A percentile compares a stretch with the other conserved stretches of the same genome.
phyloP scores from a whole-genome alignment of 768 basidiomycete species.

The Sutorius australiensis region DNA sequence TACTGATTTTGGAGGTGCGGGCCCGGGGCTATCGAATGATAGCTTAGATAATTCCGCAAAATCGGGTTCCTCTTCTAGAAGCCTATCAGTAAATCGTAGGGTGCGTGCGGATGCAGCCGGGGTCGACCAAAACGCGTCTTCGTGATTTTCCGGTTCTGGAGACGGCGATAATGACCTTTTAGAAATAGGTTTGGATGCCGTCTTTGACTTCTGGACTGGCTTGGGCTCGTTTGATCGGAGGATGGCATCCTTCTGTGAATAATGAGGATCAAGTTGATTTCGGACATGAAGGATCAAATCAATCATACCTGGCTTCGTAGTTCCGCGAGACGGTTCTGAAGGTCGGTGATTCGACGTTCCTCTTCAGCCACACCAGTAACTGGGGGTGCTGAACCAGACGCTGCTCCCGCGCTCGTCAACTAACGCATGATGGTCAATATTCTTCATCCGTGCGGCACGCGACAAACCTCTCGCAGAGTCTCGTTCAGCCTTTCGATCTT shows the following conservation, averaged over 20 bases:
- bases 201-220: constrained; percentile 8
- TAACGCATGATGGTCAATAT: constrained; percentile 1
- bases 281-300: constrained; percentile 2
- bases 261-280: neutral
- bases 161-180: constrained; percentile 19
- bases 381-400: constrained; percentile 21
- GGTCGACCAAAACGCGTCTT: constrained; percentile 63
- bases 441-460: constrained; percentile 1
- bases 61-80: constrained; percentile 61
- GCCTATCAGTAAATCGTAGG: constrained; percentile 59
- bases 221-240: constrained; percentile 23
- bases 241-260: constrained; percentile 26
- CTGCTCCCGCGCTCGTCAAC: constrained; percentile 14
- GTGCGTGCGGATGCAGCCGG: constrained; percentile 51
- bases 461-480: constrained; percentile 39
- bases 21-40: constrained; percentile 46
- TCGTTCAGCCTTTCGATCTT: constrained; percentile 36
- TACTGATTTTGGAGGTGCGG: constrained; percentile 29
- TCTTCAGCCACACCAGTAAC: constrained; percentile 35
- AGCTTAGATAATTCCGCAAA: constrained; percentile 46
- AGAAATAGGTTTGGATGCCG: constrained; percentile 3
- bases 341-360: constrained; percentile 39
- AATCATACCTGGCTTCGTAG: constrained; percentile 37
- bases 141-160: constrained; percentile 36
- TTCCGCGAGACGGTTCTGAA: constrained; percentile 41